Evolutionary conservation across 371 early-diverging fungal genomes (phyloP), one percentile per base, ranked within the genome.

Genomic region (Apophysomyces variabilis): DNA sequence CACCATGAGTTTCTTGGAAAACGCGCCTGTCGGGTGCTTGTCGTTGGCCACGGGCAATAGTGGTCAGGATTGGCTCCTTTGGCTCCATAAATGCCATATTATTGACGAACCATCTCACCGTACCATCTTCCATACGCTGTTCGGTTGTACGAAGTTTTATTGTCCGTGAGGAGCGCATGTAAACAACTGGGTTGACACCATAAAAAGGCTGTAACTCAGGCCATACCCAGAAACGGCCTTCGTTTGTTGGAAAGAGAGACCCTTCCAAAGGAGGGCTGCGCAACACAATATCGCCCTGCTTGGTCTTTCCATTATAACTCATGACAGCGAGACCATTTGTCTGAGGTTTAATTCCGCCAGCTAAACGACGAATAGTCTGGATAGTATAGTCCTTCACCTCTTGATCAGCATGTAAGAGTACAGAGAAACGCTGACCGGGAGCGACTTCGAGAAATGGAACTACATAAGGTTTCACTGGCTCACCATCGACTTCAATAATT

Each of bases 401-500:
- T 38, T 75, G 66, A 21, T 70, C 57, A 0, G 82, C 68, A 32
- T 79, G 64, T 8, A 82, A 3, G 11, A 82, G 43, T 0, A 77
- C 79, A 0, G 82, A 82, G 59, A 79, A 77, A 5, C 82, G 75
- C 37, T 82, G 82, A 8, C 82, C 82, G 8, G 82, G 73, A 0
- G 82, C 66, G 0, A 82, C 76, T 54, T 82, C 82, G 0, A 82
- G 54, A 21, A 66, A 66, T 12, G 58, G 26, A 3, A 71, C 68
- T 1, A 58, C 47, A 37, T 72, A 75, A 6, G 82, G 82, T 32
- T 75, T 70, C 1, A 70, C 61, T 8, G 63, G 38, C 18, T 82
- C 77, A 8, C 82, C 82, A 54, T 82, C 82, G n/a, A 82, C 76
- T 44, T 82, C 82, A 26, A 82, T 77, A 35, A 82, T 75, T 2